Evolutionary conservation across 768 basidiomycete species (phyloP), one percentile per base, ranked within the genome.

Genomic region (Termitomyces heimii): DNA sequence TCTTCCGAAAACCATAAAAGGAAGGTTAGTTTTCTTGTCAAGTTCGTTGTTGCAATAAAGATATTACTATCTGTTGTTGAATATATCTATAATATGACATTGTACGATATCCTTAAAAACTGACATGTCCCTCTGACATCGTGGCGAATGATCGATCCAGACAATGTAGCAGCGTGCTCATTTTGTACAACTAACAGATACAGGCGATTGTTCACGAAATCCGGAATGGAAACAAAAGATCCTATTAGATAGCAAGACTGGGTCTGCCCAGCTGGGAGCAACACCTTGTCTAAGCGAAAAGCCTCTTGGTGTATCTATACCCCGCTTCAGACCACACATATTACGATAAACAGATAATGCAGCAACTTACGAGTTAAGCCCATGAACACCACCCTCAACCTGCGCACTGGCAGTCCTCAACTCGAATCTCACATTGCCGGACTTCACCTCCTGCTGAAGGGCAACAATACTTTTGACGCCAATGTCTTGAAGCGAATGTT

Each of bases 351-450:
- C 48, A 53, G 7, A 37, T 68, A 32, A 67, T 60, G 48, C 24
- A 45, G 2, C 22, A 60, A 85, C 88, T 80, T 74, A 96, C 83
- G 92, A 95, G 75, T 98, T 92, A 60, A 98, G 73, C 5, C 95
- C 94, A 76, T 97, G 93, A 12, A 98, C 95, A 43, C 92, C 92
- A 49, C 96, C 96, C 73, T 97, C 96, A 39, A 95, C 80, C 75
- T 98, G 96, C 10, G 95, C 95, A 64, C 90, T 94, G 10, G 94
- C 90, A 2, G 95, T 98, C 67, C 96, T 82, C 67, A 96, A 69
- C 78, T 98, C 95, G 65, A 96, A 98, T 58, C 94, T 73, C 20
- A 97, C 89, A 29, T 68, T 72, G 16, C 92, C 92, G 2, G 70
- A 74, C 32, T 66, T 69, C 0, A 92, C 93, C 2, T 80, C 83